Evolutionary conservation across 768 basidiomycete species (phyloP), one percentile per base, ranked within the genome.

Genomic region (Agrocybe pediades): DNA sequence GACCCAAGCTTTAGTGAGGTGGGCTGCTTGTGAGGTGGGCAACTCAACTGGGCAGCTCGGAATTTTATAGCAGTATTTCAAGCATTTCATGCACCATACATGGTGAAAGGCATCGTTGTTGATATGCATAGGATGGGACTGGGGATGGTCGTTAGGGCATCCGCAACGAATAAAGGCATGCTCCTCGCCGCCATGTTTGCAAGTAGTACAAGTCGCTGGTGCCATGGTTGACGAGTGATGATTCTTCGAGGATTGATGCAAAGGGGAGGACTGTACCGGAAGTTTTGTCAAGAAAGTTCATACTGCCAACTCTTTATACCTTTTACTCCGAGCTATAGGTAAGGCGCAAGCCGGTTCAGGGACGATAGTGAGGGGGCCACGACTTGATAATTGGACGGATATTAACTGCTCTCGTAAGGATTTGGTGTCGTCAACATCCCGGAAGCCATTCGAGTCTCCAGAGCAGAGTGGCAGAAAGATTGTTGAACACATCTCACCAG

Each of bases 61-160:
- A 25, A 57, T 63, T 54, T 62, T 67, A 51, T 54, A 63, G 52
- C 70, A 71, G 54, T 54, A 68, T 11, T 59, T 61, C 21, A 56
- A 42, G 46, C 70, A 71, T n/a, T 51, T 25, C 24, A 26, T 54
- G 58, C 70, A 71, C 66, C 66, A 71, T 20, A 63, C 56, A 33
- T 58, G 62, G 58, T 71, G 70, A 36, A 62, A 60, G 20, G 66
- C 68, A 41, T 67, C 67, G 57, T 63, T 61, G 48, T 56, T 56
- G 17, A 49, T 23, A 45, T 59, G 59, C 57, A 65, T 62, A 8
- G 65, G 60, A 51, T 67, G 58, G 6, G 58, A 47, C 11, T 56
- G 39, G 17, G 59, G 55, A 21, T 55, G 61, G 48, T 69, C 62
- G 47, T 65, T 65, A 16, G 66, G 56, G 46, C 68, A 69, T 23